Conservation (phyloP, 176 grass and related monocot species). For the Pontederia crassipes region DNA sequence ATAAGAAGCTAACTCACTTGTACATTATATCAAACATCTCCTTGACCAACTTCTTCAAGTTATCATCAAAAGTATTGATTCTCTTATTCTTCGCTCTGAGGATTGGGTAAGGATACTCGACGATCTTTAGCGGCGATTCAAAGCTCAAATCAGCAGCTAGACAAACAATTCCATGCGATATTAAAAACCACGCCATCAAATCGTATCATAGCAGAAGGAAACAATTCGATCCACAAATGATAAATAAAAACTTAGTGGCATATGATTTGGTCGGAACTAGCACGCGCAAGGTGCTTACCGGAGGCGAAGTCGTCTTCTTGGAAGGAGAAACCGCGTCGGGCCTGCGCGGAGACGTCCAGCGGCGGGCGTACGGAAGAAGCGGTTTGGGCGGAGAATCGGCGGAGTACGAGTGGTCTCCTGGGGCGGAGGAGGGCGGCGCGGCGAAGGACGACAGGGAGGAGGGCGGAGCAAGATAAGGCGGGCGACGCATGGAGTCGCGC, state of each 20-base stretch:
- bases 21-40: conserved; percentile 99
- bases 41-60: conserved; percentile 47
- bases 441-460: conserved; percentile 19
- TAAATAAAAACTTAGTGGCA: not conserved
- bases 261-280: not conserved
- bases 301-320: conserved; percentile 50
- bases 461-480: conserved; percentile 23
- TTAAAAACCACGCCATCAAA: not conserved
- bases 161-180: conserved; percentile 6
- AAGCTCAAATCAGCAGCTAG: conserved; percentile 74
- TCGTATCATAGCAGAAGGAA: not conserved
- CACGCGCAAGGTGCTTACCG: conserved; percentile 21
- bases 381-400: conserved; percentile 3
- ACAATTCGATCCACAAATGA: not conserved
- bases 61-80: conserved; percentile 64
- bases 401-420: not conserved
- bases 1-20: conserved; percentile 44
- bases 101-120: conserved; percentile 72
- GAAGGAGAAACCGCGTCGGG: conserved; percentile 26
- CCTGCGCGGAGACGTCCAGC: conserved; percentile 12
- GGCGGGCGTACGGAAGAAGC: not conserved
- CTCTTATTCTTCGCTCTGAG: conserved; percentile 75
- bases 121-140: conserved; percentile 61
- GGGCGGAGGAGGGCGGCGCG: not conserved
- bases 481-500: conserved; percentile 18